Evolutionary conservation across 495 filamentous ascomycete genomes (phyloP).

Genomic region (Podospora pseudopauciseta): DNA sequence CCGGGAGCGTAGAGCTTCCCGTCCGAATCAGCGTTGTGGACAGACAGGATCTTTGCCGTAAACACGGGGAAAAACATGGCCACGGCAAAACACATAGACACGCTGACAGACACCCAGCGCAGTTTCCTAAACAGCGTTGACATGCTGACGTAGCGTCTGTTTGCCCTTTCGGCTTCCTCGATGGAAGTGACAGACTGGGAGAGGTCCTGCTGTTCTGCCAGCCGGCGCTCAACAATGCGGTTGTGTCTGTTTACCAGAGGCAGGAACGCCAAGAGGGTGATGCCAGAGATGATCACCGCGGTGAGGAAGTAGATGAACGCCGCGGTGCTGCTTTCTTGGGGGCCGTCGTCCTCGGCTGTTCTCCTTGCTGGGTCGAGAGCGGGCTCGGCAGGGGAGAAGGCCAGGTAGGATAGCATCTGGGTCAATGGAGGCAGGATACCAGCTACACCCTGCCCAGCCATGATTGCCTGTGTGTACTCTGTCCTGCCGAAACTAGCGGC

Average conservation of each 20-base stretch:
- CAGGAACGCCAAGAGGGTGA: constrained; percentile 56
- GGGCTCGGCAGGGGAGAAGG: constrained; percentile 39
- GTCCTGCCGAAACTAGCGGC: constrained; percentile 76
- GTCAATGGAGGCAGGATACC: constrained; percentile 87
- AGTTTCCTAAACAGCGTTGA: constrained; percentile 67
- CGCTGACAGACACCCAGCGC: constrained; percentile 61
- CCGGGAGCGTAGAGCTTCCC: constrained; percentile 61
- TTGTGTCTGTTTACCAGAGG: constrained; percentile 47
- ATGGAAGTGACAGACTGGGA: constrained; percentile 42
- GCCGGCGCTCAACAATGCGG: constrained; percentile 39
- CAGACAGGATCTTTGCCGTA: constrained; percentile 74
- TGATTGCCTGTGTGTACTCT: constrained; percentile 92
- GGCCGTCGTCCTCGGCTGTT: constrained; percentile 10
- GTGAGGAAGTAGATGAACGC: constrained; percentile 92
- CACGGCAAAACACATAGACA: constrained; percentile 73
- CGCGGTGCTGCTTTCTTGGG: constrained; percentile 49
- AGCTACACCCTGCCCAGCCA: constrained; percentile 90
- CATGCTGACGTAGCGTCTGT: constrained; percentile 61
- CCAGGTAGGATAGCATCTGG: constrained; percentile 77
- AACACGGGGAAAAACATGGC: constrained; percentile 96
- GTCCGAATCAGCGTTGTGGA: constrained; percentile 47
- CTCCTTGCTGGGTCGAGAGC: background rate
- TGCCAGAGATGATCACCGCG: constrained; percentile 60
- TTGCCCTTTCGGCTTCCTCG: constrained; percentile 44
- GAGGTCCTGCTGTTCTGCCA: constrained; percentile 29